A percentile compares a stretch with the other conserved stretches of the same genome.
Conservation (phyloP, 2,329 filamentous ascomycete genomes). For the Basipetospora chlamydospora region DNA sequence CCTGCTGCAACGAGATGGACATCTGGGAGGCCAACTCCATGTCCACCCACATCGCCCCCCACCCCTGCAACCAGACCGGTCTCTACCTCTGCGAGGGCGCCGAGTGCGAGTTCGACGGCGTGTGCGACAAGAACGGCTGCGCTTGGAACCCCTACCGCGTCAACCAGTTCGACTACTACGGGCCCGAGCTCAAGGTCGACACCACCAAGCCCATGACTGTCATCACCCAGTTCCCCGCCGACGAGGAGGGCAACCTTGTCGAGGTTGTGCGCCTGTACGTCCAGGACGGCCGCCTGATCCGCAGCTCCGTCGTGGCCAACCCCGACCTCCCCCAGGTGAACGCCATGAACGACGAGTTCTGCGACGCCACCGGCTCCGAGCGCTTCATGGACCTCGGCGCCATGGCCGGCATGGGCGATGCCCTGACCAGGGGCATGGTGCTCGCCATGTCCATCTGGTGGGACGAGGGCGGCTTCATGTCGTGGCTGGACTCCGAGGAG, state of each 20-base stretch:
- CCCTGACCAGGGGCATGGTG: slow-evolving; percentile 32
- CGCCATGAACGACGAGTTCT: slow-evolving; percentile 22
- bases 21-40: slow-evolving; percentile 39
- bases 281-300: slow-evolving; percentile 31
- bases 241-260: slow-evolving; percentile 20
- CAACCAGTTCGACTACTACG: slow-evolving; percentile 17
- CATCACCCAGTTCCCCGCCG: slow-evolving; percentile 32
- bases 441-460: slow-evolving; percentile 39
- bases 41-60: slow-evolving; percentile 30
- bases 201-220: slow-evolving; percentile 26
- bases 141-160: slow-evolving; percentile 26
- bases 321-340: slow-evolving; percentile 17
- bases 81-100: slow-evolving; percentile 28
- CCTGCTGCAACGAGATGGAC: slow-evolving; percentile 41
- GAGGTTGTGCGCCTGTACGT: slow-evolving; percentile 34
- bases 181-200: slow-evolving; percentile 19
- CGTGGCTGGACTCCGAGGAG: slow-evolving; percentile 33
- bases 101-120: slow-evolving; percentile 21
- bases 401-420: slow-evolving; percentile 28
- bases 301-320: slow-evolving; percentile 21
- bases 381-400: slow-evolving; percentile 23
- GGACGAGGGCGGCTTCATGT: slow-evolving; percentile 35
- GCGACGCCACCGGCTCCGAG: slow-evolving; percentile 16
- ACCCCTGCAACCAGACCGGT: slow-evolving; percentile 29
- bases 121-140: slow-evolving; percentile 30